Evolutionary conservation across 345 rosid genomes (phyloP).

Genomic region (Ceriops tagal): DNA sequence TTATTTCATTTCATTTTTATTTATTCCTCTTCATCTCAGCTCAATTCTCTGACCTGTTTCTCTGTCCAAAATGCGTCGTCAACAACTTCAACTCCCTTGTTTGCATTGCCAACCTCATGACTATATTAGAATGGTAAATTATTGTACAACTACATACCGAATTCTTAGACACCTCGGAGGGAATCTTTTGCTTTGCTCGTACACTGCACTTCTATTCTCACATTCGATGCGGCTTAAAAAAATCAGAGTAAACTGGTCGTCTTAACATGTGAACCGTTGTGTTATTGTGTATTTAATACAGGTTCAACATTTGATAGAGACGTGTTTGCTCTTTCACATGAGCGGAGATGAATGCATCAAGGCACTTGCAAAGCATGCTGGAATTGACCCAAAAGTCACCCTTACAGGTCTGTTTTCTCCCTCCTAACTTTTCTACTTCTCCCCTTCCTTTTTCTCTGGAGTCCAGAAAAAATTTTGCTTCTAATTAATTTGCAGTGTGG

Average conservation of each 20-base stretch:
- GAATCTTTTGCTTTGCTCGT: constrained; percentile 18
- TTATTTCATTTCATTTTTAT: not conserved
- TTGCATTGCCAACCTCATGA: constrained; percentile 50
- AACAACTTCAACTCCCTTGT: constrained; percentile 31
- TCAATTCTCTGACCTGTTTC: not conserved
- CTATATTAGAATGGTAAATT: constrained; percentile 45
- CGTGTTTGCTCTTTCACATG: constrained; percentile 46
- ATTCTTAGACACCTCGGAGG: not conserved
- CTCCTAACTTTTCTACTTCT: not conserved
- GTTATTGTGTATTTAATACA: constrained; percentile 2
- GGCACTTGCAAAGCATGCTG: constrained; percentile 42
- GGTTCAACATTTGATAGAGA: constrained; percentile 59
- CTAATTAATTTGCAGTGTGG: constrained; percentile 36
- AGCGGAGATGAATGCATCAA: constrained; percentile 42
- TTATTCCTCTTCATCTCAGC: not conserved
- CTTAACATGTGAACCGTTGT: not conserved
- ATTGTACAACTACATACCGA: constrained; percentile 5
- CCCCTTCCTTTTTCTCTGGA: not conserved
- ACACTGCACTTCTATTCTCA: not conserved
- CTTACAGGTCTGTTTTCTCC: constrained; percentile 27
- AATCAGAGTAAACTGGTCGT: too few species aligned
- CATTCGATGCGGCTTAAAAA: not conserved
- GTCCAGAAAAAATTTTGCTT: not conserved
- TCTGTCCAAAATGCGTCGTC: constrained; percentile 16
- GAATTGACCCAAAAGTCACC: constrained; percentile 40